A percentile compares a stretch with the other conserved stretches of the same genome.
phyloP scores from a whole-genome alignment of 2,329 filamentous ascomycete species.

The Colletotrichum sansevieriae region DNA sequence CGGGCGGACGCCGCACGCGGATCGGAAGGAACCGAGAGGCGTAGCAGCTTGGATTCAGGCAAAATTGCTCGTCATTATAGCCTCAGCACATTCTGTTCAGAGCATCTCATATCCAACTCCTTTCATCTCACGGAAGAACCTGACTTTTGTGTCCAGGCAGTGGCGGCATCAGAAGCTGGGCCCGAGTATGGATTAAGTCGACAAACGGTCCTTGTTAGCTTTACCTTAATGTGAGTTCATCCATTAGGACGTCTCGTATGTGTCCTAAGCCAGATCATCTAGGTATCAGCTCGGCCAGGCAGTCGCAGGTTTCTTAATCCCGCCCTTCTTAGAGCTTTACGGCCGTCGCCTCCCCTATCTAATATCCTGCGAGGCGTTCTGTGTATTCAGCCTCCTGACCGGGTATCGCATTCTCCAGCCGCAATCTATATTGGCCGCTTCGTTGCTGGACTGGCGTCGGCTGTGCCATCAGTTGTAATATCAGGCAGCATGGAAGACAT shows the following conservation, averaged over 20 bases:
- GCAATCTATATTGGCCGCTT: constrained; percentile 57
- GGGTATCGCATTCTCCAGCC: constrained; percentile 52
- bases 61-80: not conserved
- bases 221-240: constrained; percentile 44
- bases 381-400: constrained; percentile 53
- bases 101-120: not conserved
- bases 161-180: constrained; percentile 34
- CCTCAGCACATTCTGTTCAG: not conserved
- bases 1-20: not conserved
- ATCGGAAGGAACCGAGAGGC: constrained; percentile 17
- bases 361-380: constrained; percentile 49
- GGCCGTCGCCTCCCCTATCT: constrained; percentile 53
- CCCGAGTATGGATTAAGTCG: constrained; percentile 28
- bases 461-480: constrained; percentile 61
- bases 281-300: constrained; percentile 54
- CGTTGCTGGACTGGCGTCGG: constrained; percentile 58
- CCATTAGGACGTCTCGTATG: too few species aligned
- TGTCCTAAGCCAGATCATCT: not conserved
- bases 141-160: constrained; percentile 2
- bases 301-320: constrained; percentile 54
- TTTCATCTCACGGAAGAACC: not conserved
- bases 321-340: constrained; percentile 54
- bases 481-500: constrained; percentile 64
- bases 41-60: not conserved
- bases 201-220: constrained; percentile 44